Base-by-base conservation (phyloP, 2,329 filamentous ascomycete genomes). In the Hirsutella thompsonii region DNA sequence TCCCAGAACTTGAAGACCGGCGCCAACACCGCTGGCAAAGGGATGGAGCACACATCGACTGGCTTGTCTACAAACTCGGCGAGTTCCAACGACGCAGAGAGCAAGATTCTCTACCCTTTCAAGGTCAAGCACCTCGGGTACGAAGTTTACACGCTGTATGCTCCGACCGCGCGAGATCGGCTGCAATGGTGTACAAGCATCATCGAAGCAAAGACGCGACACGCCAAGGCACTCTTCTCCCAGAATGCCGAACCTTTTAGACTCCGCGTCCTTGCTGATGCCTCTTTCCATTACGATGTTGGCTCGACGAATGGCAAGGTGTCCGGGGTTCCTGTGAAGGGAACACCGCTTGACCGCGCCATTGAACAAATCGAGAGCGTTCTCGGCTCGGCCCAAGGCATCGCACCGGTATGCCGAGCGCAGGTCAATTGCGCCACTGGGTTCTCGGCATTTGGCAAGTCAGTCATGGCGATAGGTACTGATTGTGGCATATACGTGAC, bases 171-270 rank as follows among this genome's bases (percentile, higher is more conserved):
- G 2, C 74, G 81, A 46, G 83, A 80, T 51, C 76, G 92, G 43
- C 71, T 79, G 46, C 86, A 94, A 38, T 98, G 93, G 93, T 94
- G 87, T 54, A 79, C 79, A 48, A 94, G 88, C 62, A 94, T 98
- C 51, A 81, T 93, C 36, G 83, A 94, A 59, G 92, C 92, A 26
- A 98, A 98, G 68, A 94, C 88, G 6, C 80, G 83, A 44, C 89
- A 98, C 57, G 92, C 92, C 19, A 82, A 87, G 39, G 85, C 89
- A 3, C 68, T 96, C 5, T 84, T 85, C 59, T 79, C 84, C 4
- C 92, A 98, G 55, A 94, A 96, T 55, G 90, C 92, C 0, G 92
- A 98, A 59, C 92, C 92, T 0, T 98, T 98, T 72, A 76, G 86
- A 39, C 67, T 98, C 8, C 80, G 87, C 19, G 88, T 98, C 8